Evolutionary conservation across 2,329 filamentous ascomycete genomes (phyloP).

Genomic region (Diaporthe vaccinii): DNA sequence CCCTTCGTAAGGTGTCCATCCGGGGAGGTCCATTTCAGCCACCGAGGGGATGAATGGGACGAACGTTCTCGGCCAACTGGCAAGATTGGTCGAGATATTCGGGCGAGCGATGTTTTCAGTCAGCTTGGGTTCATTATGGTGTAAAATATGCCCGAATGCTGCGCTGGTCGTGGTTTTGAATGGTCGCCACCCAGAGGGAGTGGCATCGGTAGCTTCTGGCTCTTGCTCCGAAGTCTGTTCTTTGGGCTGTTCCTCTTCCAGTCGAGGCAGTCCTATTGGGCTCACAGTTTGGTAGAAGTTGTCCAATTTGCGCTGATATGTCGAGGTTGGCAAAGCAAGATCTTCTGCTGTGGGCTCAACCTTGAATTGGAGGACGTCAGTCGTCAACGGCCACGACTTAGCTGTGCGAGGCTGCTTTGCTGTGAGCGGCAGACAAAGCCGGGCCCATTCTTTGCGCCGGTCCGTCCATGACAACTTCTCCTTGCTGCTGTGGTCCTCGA

Average conservation of each 20-base stretch:
- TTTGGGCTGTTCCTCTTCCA: not conserved
- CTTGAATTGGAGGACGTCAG: conserved; percentile 31
- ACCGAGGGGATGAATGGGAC: conserved; percentile 63
- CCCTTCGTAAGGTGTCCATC: conserved; percentile 46
- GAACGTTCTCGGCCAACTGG: conserved; percentile 54
- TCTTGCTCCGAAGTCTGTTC: not conserved
- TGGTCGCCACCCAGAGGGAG: conserved; percentile 39
- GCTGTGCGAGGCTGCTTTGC: not conserved
- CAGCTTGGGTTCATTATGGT: conserved; percentile 45
- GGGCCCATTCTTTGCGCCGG: conserved; percentile 51
- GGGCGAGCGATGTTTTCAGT: conserved; percentile 36
- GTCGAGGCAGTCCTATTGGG: conserved; percentile 27
- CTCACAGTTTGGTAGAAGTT: not conserved
- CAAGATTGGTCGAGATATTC: conserved; percentile 38
- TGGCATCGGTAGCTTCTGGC: conserved; percentile 14
- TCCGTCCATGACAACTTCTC: conserved; percentile 55
- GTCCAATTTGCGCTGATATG: conserved; percentile 15
- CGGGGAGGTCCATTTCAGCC: conserved; percentile 56
- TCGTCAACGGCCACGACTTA: conserved; percentile 15
- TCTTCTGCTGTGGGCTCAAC: conserved; percentile 35
- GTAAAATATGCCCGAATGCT: conserved; percentile 66
- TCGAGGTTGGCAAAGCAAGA: conserved; percentile 24
- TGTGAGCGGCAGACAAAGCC: conserved; percentile 42
- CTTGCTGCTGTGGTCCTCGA: conserved; percentile 47
- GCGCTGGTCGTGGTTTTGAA: conserved; percentile 48